Evolutionary conservation across 306 rosid species (phyloP).

Genomic region (Vigna unguiculata): DNA sequence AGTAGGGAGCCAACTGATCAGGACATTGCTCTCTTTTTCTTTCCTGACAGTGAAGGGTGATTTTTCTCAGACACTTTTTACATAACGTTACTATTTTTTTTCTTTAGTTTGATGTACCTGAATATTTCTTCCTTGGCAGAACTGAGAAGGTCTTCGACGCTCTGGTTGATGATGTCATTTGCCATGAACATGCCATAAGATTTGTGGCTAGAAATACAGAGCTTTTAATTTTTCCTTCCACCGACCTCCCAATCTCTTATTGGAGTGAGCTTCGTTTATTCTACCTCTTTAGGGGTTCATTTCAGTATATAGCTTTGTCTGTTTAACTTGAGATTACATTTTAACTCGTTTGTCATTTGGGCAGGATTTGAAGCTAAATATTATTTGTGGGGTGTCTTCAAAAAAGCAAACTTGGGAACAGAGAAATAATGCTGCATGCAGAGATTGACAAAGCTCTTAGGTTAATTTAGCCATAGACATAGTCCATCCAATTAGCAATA

Average conservation of each 20-base stretch:
- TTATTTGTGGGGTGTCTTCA: slow-evolving; percentile 88
- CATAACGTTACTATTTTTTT: slow-evolving; percentile 10
- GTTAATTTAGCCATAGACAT: slow-evolving; percentile 15
- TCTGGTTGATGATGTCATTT: slow-evolving; percentile 59
- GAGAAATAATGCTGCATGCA: slow-evolving; percentile 32
- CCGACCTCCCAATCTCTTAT: slow-evolving; percentile 51
- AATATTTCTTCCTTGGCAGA: slow-evolving; percentile 42
- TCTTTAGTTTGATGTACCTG: slow-evolving; percentile 8
- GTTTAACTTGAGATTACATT: slow-evolving; percentile 10
- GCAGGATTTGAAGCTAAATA: slow-evolving; percentile 71
- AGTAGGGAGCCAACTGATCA: slow-evolving; percentile 55
- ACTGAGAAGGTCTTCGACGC: slow-evolving; percentile 55
- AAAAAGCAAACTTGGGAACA: slow-evolving; percentile 47
- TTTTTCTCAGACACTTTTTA: slow-evolving; percentile 16
- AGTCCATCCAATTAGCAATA: slow-evolving; percentile 45
- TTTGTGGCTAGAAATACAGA: slow-evolving; percentile 60
- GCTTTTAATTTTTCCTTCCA: slow-evolving; percentile 75
- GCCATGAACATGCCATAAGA: slow-evolving; percentile 60
- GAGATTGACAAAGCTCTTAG: slow-evolving; percentile 38
- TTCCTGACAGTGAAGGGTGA: slow-evolving; percentile 70
- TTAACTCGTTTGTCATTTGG: slow-evolving; percentile 34
- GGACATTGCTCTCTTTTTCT: slow-evolving; percentile 77
- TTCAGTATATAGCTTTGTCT: slow-evolving; percentile 30
- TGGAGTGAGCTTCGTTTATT: slow-evolving; percentile 62
- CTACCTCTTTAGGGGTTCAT: slow-evolving; percentile 1